Evolutionary conservation across 495 filamentous ascomycete genomes (phyloP).

Genomic region (Apodospora peruviana): DNA sequence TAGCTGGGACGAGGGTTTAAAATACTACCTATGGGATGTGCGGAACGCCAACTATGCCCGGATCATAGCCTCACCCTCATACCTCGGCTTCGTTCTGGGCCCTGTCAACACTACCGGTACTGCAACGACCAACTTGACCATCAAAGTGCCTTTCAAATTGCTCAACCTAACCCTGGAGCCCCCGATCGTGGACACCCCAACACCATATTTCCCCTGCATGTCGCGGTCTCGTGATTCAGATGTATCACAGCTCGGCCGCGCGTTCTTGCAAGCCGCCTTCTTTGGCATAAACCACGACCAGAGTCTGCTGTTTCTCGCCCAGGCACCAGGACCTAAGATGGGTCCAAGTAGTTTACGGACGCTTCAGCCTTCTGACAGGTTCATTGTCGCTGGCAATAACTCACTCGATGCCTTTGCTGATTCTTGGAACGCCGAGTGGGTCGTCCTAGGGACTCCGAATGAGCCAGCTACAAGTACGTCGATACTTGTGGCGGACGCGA

Average conservation of each 20-base stretch:
- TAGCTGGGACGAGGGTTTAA: background rate
- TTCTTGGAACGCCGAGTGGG: background rate
- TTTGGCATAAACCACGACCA: conserved; percentile 45
- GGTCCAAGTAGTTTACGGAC: background rate
- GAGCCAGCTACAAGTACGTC: background rate
- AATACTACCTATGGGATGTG: background rate
- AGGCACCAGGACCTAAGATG: conserved; percentile 10
- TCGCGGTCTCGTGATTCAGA: background rate
- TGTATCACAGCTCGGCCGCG: conserved; percentile 44
- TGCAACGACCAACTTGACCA: conserved; percentile 31
- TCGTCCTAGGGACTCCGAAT: background rate
- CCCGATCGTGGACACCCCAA: conserved; percentile 38
- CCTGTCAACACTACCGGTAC: conserved; percentile 6
- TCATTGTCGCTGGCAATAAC: background rate
- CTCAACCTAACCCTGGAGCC: conserved; percentile 46
- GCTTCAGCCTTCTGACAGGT: background rate
- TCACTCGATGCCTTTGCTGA: background rate
- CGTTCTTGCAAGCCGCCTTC: conserved; percentile 55
- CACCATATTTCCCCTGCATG: conserved; percentile 50
- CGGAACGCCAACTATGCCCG: background rate
- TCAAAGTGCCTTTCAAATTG: conserved; percentile 50
- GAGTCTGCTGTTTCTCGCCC: conserved; percentile 9
- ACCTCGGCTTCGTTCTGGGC: conserved; percentile 45
- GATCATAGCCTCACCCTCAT: conserved; percentile 16
- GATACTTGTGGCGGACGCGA: too few species aligned